Base-by-base conservation (phyloP, 495 filamentous ascomycete genomes). In the Gamarada debralockiae region DNA sequence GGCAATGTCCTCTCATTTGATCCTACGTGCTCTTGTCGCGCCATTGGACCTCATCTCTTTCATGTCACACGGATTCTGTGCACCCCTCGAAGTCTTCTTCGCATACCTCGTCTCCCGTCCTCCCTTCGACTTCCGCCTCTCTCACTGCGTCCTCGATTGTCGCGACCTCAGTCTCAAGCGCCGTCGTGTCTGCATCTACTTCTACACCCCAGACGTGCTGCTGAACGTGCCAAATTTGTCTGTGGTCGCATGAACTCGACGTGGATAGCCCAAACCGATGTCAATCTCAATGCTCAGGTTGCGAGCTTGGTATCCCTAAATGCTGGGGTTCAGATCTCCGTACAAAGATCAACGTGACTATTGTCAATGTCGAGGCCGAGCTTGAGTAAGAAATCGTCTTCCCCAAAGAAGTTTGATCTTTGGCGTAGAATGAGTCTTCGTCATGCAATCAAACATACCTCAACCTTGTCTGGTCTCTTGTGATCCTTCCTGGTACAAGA, bases 311-410 rank as follows among this genome's bases (percentile, higher is more conserved):
- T 82, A 5, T 64, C 65, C 9, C 65, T 82, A 59, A 81, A 82
- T 58, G 79, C 76, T 0, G 78, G 78, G 22, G 70, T 82, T 2
- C 64, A 68, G 23, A 61, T 81, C 17, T 72, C 70, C 10, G 61
- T 82, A 25, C 63, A 68, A 81, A 80, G 53, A 69, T 82, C 58
- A 82, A 81, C 65, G 70, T 82, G 57, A 82, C 77, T 24, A 82
- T 82, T 45, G 62, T 73, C 14, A 77, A 81, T 53, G 76, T 82
- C 1, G 63, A 75, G 18, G 78, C 73, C 2, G 48, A 81, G 27
- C 67, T 82, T 18, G 79, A 82, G 37, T 66, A 40, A 14, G 20
- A 21, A 2, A 14, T 6, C 37, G 7, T 40, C n/a, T 40, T 8
- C 17, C 6, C 20, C 33, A 15, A 40, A 15, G 17, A 15, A 3